A percentile compares a stretch with the other conserved stretches of the same genome.
Conservation (phyloP, 2,329 filamentous ascomycete genomes). For the Fusarium caatingaense region DNA sequence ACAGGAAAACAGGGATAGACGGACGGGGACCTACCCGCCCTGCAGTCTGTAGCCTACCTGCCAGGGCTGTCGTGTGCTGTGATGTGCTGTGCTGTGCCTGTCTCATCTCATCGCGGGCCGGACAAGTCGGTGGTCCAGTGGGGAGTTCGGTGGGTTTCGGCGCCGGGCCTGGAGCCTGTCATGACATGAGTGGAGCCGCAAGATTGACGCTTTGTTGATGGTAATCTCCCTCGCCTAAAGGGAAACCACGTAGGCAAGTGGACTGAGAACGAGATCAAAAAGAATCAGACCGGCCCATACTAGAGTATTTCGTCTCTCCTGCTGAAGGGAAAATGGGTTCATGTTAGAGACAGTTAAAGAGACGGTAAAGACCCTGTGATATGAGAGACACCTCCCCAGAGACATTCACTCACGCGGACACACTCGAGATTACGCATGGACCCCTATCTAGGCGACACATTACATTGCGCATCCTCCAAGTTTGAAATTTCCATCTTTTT, state of each 20-base stretch:
- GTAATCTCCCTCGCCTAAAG: conserved; percentile 20
- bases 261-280: conserved; percentile 31
- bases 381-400: conserved; percentile 12
- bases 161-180: conserved; percentile 18
- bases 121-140: conserved; percentile 24
- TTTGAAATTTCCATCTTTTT: conserved; percentile 3
- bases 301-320: background rate
- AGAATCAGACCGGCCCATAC: conserved; percentile 11
- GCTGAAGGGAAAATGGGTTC: background rate
- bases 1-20: conserved; percentile 18
- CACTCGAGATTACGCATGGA: conserved; percentile 18
- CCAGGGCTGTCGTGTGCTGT: conserved; percentile 22
- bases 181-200: conserved; percentile 21
- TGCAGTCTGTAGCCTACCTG: conserved; percentile 3
- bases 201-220: conserved; percentile 30
- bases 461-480: conserved; percentile 12
- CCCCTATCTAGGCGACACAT: background rate
- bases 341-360: background rate
- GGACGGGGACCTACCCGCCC: conserved; percentile 5
- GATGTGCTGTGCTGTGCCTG: conserved; percentile 16
- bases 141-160: conserved; percentile 25
- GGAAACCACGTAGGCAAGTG: conserved; percentile 31
- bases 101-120: conserved; percentile 26
- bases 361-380: conserved; percentile 7
- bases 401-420: background rate